Percentiles rank a stretch among this genome's conserved stretches.
Conservation (phyloP, 148 eudicot genomes). For the Selenicereus undatus region DNA sequence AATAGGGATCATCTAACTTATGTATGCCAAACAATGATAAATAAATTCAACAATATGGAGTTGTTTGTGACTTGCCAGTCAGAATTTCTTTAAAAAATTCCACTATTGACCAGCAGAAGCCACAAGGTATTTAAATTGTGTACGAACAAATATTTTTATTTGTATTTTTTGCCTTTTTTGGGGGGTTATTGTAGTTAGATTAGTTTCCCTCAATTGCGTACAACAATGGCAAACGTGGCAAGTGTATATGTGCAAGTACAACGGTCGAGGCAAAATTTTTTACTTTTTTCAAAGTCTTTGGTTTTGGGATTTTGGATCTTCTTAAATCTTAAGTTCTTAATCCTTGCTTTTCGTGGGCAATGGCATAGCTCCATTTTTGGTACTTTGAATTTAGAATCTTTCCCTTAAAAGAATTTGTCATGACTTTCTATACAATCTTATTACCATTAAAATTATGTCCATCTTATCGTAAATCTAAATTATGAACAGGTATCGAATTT, state of each 20-base stretch:
- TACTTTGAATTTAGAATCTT: background rate
- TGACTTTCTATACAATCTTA: background rate
- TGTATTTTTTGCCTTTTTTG: too few relatives aligned
- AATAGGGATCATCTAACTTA: too few relatives aligned
- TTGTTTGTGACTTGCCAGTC: too few relatives aligned
- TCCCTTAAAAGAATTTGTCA: background rate
- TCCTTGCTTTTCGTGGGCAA: background rate
- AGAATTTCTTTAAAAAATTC: too few relatives aligned
- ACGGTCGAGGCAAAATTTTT: background rate
- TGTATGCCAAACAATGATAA: too few relatives aligned
- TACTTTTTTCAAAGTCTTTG: background rate
- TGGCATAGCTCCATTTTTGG: background rate
- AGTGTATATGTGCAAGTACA: background rate
- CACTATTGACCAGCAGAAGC: too few relatives aligned
- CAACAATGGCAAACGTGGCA: background rate
- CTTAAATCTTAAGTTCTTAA: background rate
- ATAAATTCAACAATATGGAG: too few relatives aligned
- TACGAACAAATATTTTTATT: too few relatives aligned
- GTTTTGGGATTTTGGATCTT: background rate
- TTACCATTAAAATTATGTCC: background rate
- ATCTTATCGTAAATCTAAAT: background rate
- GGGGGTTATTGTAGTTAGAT: background rate
- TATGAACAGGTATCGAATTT: background rate
- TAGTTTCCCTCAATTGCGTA: background rate
- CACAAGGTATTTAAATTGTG: too few relatives aligned